These are phyloP conservation scores for Didymella pinodella DNA, from an alignment of 2,329 filamentous ascomycete species.

Conservation along the genomic window DNA sequence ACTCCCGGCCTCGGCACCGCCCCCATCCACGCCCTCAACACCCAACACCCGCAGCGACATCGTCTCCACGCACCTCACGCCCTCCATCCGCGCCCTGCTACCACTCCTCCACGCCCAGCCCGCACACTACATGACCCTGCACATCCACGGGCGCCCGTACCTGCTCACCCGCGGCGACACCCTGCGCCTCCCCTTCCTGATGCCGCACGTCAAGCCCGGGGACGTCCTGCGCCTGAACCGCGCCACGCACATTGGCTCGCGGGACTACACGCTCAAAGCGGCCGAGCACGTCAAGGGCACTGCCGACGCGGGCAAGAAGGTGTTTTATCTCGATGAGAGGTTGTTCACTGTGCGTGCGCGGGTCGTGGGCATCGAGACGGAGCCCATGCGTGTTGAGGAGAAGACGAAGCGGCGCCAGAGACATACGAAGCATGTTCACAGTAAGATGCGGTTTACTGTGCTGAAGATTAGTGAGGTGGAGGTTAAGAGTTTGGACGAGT, in stretches of 20 bases:
- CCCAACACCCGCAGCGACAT: conserved; percentile 36
- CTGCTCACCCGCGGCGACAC: conserved; percentile 70
- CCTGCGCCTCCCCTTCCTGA: conserved; percentile 59
- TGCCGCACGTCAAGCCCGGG: conserved; percentile 67
- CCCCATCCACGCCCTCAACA: conserved; percentile 24
- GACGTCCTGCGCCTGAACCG: conserved; percentile 89
- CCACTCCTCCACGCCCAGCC: conserved; percentile 77
- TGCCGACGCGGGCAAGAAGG: conserved; percentile 46
- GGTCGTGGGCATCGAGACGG: conserved; percentile 82
- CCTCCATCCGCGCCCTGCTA: conserved; percentile 68
- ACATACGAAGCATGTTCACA: conserved; percentile 76
- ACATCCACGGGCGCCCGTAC: conserved; percentile 82
- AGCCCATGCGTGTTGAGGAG: conserved; percentile 65
- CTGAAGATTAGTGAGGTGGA: conserved; percentile 83
- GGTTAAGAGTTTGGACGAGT: conserved; percentile 66
- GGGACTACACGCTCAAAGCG: conserved; percentile 86
- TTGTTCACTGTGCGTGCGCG: conserved; percentile 86
- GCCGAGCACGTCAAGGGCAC: conserved; percentile 43
- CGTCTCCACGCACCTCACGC: conserved; percentile 55
- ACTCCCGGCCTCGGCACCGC: conserved; percentile 25
- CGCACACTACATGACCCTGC: conserved; percentile 78
- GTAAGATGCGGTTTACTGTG: conserved; percentile 91
- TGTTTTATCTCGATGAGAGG: conserved; percentile 76
- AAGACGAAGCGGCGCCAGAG: conserved; percentile 72
- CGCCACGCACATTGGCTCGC: conserved; percentile 80